These are phyloP conservation scores for Hypoxylon lienhwacheense DNA, from an alignment of 495 filamentous ascomycete genomes.

Conservation along the genomic window DNA sequence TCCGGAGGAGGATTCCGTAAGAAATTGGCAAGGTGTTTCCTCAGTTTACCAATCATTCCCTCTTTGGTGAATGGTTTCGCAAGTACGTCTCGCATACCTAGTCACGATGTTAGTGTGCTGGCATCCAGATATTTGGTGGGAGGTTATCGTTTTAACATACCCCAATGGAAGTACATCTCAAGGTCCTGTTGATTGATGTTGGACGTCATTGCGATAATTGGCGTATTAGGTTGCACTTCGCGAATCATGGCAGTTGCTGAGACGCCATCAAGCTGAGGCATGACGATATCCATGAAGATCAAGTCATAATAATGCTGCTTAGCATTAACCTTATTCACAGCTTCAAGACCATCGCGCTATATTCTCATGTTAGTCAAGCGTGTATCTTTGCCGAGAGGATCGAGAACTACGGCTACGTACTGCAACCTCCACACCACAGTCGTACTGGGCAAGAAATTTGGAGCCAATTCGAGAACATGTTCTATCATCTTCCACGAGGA, in stretches of 20 bases:
- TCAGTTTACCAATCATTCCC: constrained; percentile 85
- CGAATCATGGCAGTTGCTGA: constrained; percentile 93
- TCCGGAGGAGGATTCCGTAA: constrained; percentile 52
- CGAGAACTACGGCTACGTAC: constrained; percentile 58
- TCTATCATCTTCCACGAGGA: constrained; percentile 94
- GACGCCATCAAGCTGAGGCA: constrained; percentile 94
- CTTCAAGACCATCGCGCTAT: constrained; percentile 87
- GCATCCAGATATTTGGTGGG: not conserved
- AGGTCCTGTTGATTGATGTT: constrained; percentile 98
- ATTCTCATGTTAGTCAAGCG: constrained; percentile 37
- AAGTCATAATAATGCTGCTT: constrained; percentile 80
- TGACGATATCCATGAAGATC: constrained; percentile 98
- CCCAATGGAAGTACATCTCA: constrained; percentile 94
- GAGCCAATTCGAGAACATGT: constrained; percentile 92
- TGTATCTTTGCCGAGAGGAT: not conserved
- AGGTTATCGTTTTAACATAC: constrained; percentile 57
- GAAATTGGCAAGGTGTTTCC: constrained; percentile 82
- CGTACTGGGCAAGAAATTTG: constrained; percentile 88
- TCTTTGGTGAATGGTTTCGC: constrained; percentile 98
- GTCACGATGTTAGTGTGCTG: constrained; percentile 25
- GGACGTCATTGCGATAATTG: constrained; percentile 98
- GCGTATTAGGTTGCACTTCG: constrained; percentile 78
- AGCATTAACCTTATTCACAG: constrained; percentile 85
- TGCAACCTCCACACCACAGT: constrained; percentile 86
- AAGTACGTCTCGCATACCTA: constrained; percentile 98